phyloP scores from a whole-genome alignment of 2,329 filamentous ascomycete genomes.

The Thermoascus crustaceus region DNA sequence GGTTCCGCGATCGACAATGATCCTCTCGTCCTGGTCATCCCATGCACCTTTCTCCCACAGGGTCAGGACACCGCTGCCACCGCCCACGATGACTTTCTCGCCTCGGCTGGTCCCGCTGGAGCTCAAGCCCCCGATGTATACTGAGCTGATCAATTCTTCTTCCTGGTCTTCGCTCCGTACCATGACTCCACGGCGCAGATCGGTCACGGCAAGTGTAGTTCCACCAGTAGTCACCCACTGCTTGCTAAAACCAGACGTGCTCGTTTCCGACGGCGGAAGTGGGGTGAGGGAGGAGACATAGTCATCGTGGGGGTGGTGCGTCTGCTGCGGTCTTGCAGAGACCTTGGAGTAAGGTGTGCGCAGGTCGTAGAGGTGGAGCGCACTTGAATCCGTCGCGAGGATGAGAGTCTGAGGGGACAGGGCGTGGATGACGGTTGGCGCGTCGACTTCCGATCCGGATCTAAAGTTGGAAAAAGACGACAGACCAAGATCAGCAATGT shows the following conservation, averaged over 20 bases:
- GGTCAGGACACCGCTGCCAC: slow-evolving; percentile 73
- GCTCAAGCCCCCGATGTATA: slow-evolving; percentile 68
- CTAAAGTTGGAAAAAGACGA: slow-evolving; percentile 17
- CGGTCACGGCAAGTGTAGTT: slow-evolving; percentile 81
- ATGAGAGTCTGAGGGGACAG: slow-evolving; percentile 83
- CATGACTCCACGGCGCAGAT: slow-evolving; percentile 76
- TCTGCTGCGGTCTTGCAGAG: slow-evolving; percentile 61
- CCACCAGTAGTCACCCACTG: slow-evolving; percentile 94
- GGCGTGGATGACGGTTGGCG: slow-evolving; percentile 71
- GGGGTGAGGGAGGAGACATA: slow-evolving; percentile 84
- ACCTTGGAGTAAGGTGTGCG: slow-evolving; percentile 51
- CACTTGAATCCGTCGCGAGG: slow-evolving; percentile 81
- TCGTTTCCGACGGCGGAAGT: slow-evolving; percentile 68
- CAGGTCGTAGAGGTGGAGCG: slow-evolving; percentile 80
- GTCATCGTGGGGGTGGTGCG: slow-evolving; percentile 80
- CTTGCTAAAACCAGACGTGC: slow-evolving; percentile 82
- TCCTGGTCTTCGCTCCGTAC: slow-evolving; percentile 91
- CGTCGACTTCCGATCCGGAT: slow-evolving; percentile 48
- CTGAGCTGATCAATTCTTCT: slow-evolving; percentile 77
- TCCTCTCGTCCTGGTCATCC: slow-evolving; percentile 89
- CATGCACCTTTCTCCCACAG: slow-evolving; percentile 91
- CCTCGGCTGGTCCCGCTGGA: slow-evolving; percentile 60
- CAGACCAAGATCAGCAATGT: too few relatives aligned
- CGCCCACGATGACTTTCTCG: slow-evolving; percentile 67
- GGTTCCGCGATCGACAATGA: slow-evolving; percentile 59